Conservation (phyloP, 2,329 filamentous ascomycete species). For the Colletotrichum sansevieriae region DNA sequence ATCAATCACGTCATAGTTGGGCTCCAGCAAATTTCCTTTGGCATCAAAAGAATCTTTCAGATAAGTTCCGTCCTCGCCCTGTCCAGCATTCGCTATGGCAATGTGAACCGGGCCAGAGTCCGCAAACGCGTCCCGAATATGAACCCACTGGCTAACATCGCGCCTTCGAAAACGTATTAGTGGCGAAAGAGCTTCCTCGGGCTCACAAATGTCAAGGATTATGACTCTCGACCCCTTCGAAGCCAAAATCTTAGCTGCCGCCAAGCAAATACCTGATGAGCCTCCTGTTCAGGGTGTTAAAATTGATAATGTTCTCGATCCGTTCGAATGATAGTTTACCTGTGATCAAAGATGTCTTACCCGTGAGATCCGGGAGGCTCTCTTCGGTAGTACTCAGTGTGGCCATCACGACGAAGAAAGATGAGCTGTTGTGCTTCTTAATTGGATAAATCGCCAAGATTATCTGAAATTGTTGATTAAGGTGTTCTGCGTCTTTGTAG, state of each 20-base stretch:
- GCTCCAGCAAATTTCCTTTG: background rate
- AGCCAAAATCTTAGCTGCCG: background rate
- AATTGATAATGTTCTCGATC: no score
- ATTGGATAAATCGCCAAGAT: no score
- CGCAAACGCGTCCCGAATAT: constrained; percentile 7
- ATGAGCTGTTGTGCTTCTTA: no score
- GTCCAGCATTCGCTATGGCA: constrained; percentile 7
- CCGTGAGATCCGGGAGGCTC: background rate
- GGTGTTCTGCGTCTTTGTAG: no score
- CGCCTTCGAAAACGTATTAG: background rate
- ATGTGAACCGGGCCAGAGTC: background rate
- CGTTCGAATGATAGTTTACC: constrained; percentile 1
- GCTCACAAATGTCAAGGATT: background rate
- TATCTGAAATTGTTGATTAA: no score
- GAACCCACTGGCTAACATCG: background rate
- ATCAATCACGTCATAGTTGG: constrained; percentile 47
- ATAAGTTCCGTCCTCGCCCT: background rate
- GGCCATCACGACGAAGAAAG: no score
- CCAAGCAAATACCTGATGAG: background rate
- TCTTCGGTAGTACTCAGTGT: no score
- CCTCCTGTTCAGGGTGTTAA: background rate
- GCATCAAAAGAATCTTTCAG: background rate
- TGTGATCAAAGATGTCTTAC: background rate
- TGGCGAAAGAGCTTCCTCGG: background rate
- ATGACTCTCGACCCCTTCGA: background rate